phyloP scores from a whole-genome alignment of 2,329 filamentous ascomycete genomes.

The Calonectria hawksworthii region DNA sequence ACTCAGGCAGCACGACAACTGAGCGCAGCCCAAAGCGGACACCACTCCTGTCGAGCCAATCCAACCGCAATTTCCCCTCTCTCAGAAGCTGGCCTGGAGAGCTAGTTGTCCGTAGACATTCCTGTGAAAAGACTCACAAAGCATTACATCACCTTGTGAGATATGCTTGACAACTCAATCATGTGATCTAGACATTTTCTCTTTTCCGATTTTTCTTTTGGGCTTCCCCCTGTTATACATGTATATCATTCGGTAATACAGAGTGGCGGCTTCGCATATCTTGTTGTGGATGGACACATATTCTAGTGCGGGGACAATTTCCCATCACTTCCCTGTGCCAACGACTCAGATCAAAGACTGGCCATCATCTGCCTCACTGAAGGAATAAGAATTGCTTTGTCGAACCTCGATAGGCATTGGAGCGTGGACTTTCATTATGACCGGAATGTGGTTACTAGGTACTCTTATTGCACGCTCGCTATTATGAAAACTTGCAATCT shows the following conservation, averaged over 20 bases:
- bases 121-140: not conserved
- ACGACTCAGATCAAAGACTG: conserved; percentile 74
- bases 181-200: conserved; percentile 47
- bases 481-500: too few relatives aligned
- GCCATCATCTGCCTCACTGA: conserved; percentile 64
- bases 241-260: conserved; percentile 75
- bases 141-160: conserved; percentile 47
- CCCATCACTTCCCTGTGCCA: conserved; percentile 74
- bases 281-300: conserved; percentile 70
- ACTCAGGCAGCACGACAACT: too few relatives aligned
- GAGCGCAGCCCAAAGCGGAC: too few relatives aligned
- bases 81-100: too few relatives aligned
- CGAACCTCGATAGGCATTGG: conserved; percentile 66
- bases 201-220: conserved; percentile 48
- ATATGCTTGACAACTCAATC: conserved; percentile 48
- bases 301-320: conserved; percentile 69
- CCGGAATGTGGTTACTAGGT: conserved; percentile 40
- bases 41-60: too few relatives aligned
- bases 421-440: conserved; percentile 49
- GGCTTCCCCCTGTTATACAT: conserved; percentile 60
- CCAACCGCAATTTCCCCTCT: too few relatives aligned
- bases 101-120: too few relatives aligned
- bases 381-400: conserved; percentile 64
- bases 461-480: too few relatives aligned
- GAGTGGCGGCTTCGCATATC: conserved; percentile 73